phyloP scores from a whole-genome alignment of 1,284 basidiomycete species.

The Tetrapyrgos nigripes region DNA sequence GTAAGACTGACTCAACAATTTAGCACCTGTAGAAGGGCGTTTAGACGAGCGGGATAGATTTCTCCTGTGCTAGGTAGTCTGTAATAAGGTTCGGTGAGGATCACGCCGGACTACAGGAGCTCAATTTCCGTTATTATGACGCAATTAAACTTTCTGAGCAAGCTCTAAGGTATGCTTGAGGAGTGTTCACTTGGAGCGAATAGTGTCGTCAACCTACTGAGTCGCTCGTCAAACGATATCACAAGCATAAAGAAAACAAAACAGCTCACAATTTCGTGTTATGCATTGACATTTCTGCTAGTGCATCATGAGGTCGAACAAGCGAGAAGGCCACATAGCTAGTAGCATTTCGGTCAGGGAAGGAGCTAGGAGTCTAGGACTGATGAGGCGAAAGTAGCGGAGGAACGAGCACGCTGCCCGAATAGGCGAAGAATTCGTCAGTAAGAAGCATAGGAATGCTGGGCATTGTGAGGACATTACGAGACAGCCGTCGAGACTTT shows the following conservation, averaged over 20 bases:
- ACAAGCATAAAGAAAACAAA: no score
- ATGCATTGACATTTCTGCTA: no score
- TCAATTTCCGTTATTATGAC: background rate
- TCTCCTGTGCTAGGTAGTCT: background rate
- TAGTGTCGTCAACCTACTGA: no score
- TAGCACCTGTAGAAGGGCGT: background rate
- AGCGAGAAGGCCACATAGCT: no score
- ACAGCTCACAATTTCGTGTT: no score
- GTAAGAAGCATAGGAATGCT: slow-evolving; percentile 1
- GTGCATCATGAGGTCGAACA: no score
- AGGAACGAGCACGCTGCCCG: slow-evolving; percentile 1
- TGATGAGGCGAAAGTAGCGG: slow-evolving; percentile 17
- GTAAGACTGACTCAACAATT: no score
- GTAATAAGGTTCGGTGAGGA: background rate
- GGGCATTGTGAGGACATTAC: slow-evolving; percentile 10
- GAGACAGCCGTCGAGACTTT: slow-evolving; percentile 1
- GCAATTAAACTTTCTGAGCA: background rate
- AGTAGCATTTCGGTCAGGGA: no score
- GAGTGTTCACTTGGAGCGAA: background rate
- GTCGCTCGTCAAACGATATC: no score
- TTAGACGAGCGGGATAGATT: no score
- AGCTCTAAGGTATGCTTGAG: background rate
- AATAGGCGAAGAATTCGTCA: background rate
- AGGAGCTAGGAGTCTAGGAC: no score
- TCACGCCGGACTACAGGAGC: background rate